A percentile compares a stretch with the other conserved stretches of the same genome.
These are phyloP conservation scores for Xylaria sp. DNA, from an alignment of 2,329 filamentous ascomycete genomes.

Conservation along the genomic window DNA sequence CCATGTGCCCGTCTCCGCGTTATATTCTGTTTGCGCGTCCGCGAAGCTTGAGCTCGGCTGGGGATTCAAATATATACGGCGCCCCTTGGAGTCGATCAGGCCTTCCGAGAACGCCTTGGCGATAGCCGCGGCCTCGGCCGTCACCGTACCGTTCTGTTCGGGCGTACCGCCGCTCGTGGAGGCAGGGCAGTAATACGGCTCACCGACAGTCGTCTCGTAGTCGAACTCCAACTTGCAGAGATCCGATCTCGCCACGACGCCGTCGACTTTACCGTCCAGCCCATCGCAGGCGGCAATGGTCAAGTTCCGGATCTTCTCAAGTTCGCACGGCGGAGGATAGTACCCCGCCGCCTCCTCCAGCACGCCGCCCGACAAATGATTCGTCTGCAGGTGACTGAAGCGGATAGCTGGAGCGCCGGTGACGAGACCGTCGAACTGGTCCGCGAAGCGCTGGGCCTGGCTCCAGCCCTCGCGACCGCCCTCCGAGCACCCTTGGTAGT, in stretches of 20 bases:
- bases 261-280: constrained; percentile 64
- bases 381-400: constrained; percentile 57
- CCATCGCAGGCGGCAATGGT: constrained; percentile 65
- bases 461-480: constrained; percentile 60
- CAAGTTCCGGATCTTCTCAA: constrained; percentile 60
- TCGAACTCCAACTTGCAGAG: constrained; percentile 53
- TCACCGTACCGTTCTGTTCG: constrained; percentile 45
- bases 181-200: constrained; percentile 55
- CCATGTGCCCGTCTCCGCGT: constrained; percentile 45
- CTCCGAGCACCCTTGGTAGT: constrained; percentile 65
- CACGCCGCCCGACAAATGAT: constrained; percentile 53
- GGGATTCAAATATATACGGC: constrained; percentile 50
- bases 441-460: constrained; percentile 61
- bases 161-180: constrained; percentile 39
- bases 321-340: constrained; percentile 55
- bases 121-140: constrained; percentile 46
- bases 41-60: constrained; percentile 48
- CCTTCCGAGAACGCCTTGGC: constrained; percentile 51
- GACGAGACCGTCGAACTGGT: constrained; percentile 58
- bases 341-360: constrained; percentile 54
- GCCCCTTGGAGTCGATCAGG: constrained; percentile 50
- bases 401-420: constrained; percentile 60
- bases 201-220: constrained; percentile 57
- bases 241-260: constrained; percentile 57
- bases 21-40: constrained; percentile 50